A percentile compares a stretch with the other conserved stretches of the same genome.
Evolutionary conservation across 108 stramenopile species (phyloP).

Genomic region (Pinguiococcus pyrenoidosus): DNA sequence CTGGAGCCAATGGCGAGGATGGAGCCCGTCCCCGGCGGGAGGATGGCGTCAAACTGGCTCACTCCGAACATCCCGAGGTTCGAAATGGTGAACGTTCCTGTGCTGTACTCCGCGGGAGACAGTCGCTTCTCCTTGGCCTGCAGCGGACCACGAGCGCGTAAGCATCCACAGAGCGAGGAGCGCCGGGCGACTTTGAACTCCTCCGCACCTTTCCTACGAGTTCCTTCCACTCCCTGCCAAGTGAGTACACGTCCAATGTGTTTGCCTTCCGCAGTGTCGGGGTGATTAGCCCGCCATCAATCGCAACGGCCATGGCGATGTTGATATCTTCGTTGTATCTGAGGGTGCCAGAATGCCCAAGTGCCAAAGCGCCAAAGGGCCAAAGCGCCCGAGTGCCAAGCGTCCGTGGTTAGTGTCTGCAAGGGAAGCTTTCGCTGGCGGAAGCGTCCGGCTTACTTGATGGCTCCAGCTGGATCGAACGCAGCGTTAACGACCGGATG

Average conservation of each 20-base stretch:
- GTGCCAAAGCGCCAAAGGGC: too few relatives aligned
- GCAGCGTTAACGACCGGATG: constrained; percentile 85
- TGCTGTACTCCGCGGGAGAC: constrained; percentile 75
- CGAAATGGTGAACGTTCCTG: constrained; percentile 90
- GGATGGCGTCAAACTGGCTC: constrained; percentile 81
- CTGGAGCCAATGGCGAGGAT: constrained; percentile 82
- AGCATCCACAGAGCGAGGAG: not conserved
- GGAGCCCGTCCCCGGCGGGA: constrained; percentile 70
- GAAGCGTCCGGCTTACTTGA: not conserved
- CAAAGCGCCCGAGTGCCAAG: too few relatives aligned
- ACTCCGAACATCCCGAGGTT: constrained; percentile 98
- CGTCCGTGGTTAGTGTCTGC: too few relatives aligned
- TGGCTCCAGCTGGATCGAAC: constrained; percentile 54
- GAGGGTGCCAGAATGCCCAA: too few relatives aligned
- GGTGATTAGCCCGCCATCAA: constrained; percentile 95
- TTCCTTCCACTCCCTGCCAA: constrained; percentile 80
- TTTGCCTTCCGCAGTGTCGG: constrained; percentile 79
- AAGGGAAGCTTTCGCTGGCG: not conserved
- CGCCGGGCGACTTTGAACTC: not conserved
- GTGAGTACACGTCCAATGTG: constrained; percentile 64
- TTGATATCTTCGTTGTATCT: constrained; percentile 90
- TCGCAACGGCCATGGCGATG: constrained; percentile 94
- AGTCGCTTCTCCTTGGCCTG: constrained; percentile 25
- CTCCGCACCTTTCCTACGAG: constrained; percentile 23
- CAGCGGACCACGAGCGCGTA: not conserved